Evolutionary conservation across 192 early-diverging fungal genomes (phyloP).

Genomic region (Coemansia sp.): DNA sequence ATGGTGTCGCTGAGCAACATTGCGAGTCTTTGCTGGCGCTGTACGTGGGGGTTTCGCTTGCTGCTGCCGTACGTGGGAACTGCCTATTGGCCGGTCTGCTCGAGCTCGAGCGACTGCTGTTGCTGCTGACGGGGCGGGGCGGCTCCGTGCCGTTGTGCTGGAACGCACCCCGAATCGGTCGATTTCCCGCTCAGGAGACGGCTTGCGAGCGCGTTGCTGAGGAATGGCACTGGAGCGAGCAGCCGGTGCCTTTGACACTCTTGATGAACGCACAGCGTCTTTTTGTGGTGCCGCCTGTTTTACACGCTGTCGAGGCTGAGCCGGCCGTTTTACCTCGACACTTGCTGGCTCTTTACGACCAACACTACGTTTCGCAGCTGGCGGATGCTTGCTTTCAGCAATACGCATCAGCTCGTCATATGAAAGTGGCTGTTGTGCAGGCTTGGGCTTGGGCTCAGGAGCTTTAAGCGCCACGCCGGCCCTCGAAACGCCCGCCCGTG

Average conservation of each 20-base stretch:
- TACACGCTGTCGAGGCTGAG: background rate
- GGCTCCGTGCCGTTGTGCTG: background rate
- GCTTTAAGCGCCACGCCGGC: too few relatives aligned
- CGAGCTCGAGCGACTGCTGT: too few relatives aligned
- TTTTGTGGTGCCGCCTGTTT: background rate
- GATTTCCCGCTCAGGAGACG: constrained; percentile 35
- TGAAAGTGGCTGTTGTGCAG: constrained; percentile 17
- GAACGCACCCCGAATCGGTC: constrained; percentile 42
- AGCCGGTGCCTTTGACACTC: constrained; percentile 2
- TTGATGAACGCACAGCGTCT: background rate
- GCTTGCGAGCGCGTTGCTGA: constrained; percentile 8
- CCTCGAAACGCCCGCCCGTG: too few relatives aligned
- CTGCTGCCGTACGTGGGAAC: too few relatives aligned
- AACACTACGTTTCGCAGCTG: background rate
- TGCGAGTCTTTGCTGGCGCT: too few relatives aligned
- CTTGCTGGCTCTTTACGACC: background rate
- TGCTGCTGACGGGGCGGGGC: background rate
- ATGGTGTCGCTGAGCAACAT: too few relatives aligned
- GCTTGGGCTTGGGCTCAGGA: background rate
- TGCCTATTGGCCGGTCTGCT: too few relatives aligned
- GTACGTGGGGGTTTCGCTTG: too few relatives aligned
- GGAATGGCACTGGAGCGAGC: background rate
- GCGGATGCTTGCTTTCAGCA: constrained; percentile 14
- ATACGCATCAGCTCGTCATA: constrained; percentile 49
- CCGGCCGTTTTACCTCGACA: background rate